Conservation (phyloP, 1,284 basidiomycete species). For the Naganishia albida region DNA sequence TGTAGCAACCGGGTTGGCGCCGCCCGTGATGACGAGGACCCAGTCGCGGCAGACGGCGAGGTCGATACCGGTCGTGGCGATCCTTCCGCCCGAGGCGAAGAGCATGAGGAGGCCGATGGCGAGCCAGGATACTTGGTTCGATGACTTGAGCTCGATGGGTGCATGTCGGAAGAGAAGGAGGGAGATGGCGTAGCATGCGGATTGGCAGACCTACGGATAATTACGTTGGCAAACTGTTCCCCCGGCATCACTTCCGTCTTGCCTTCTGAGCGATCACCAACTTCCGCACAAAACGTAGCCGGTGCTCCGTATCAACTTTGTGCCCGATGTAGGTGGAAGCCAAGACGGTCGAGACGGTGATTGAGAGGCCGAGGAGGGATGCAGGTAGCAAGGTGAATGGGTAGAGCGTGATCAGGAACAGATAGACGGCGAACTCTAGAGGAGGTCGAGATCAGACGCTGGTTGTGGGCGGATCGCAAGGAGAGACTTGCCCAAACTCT, state of each 20-base stretch:
- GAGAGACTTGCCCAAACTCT: conserved; percentile 13
- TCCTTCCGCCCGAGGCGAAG: conserved; percentile 44
- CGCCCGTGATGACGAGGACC: conserved; percentile 36
- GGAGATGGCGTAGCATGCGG: conserved; percentile 50
- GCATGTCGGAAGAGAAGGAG: conserved; percentile 46
- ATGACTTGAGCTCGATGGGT: not conserved
- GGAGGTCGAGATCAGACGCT: not conserved
- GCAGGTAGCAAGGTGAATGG: conserved; percentile 54
- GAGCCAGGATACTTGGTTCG: not conserved
- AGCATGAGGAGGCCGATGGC: conserved; percentile 49
- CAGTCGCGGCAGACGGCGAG: conserved; percentile 58
- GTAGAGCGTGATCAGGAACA: conserved; percentile 50
- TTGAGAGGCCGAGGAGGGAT: conserved; percentile 56
- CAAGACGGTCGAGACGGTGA: conserved; percentile 52
- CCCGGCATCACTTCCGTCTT: not conserved
- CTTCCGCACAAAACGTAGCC: conserved; percentile 47
- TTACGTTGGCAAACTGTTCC: not conserved
- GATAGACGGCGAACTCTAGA: conserved; percentile 43
- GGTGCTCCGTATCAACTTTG: conserved; percentile 50
- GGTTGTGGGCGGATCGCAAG: no score
- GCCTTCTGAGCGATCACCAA: conserved; percentile 55
- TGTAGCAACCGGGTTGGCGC: conserved; percentile 38
- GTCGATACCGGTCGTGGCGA: conserved; percentile 55
- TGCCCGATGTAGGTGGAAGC: conserved; percentile 53
- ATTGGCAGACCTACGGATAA: conserved; percentile 40